phyloP scores from a whole-genome alignment of 495 filamentous ascomycete species.

The Copromyces sp. region DNA sequence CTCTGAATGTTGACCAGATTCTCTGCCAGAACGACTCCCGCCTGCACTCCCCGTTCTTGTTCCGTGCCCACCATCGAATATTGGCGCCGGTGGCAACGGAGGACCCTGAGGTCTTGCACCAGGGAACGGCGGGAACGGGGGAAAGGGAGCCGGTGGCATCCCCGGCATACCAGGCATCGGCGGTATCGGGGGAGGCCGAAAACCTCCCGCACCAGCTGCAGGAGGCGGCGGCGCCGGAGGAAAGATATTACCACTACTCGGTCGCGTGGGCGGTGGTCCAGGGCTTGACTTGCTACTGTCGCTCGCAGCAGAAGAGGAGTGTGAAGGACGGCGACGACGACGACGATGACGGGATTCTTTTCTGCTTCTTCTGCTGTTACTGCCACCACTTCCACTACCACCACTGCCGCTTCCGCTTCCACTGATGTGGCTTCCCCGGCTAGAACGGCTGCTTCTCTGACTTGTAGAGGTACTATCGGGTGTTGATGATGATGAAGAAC shows the following conservation, averaged over 20 bases:
- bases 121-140: neutral
- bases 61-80: neutral
- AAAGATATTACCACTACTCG: neutral
- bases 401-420: neutral
- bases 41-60: neutral
- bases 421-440: neutral
- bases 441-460: neutral
- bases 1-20: neutral
- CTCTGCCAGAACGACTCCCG: neutral
- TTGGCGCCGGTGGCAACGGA: neutral
- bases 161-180: neutral
- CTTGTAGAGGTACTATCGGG: neutral
- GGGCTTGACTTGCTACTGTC: neutral
- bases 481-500: neutral
- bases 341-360: neutral
- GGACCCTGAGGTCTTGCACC: neutral
- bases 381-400: conserved; percentile 1
- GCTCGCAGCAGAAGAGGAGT: neutral
- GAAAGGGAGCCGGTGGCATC: neutral
- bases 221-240: neutral
- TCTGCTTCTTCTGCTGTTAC: neutral
- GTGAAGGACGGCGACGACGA: neutral
- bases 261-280: neutral
- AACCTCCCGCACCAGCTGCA: neutral
- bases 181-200: neutral